Base-by-base conservation (phyloP, 306 rosid genomes). In the Citrullus amarus region DNA sequence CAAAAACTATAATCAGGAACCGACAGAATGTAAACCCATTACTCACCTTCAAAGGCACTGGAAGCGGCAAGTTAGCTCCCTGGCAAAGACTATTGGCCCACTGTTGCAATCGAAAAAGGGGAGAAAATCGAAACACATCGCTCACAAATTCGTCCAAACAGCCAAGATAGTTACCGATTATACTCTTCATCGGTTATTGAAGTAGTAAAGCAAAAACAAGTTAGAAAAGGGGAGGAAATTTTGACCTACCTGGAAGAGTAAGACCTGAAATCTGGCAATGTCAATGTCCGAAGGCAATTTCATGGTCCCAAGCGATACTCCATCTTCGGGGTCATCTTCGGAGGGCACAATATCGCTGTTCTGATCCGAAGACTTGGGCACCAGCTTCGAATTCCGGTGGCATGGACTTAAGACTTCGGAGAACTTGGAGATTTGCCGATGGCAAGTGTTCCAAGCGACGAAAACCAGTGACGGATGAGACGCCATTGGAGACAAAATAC, bases 31-130 rank as follows among this genome's bases (percentile, higher is more conserved):
- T 6, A 70, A 70, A 25, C 57, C 36, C 36, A 46, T 70, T 70
- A n/a, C 36, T 70, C 65, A 90, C 98, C 98, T 85, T 95, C 79
- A 95, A 83, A 79, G 98, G 98, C 80, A 82, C 74, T 3, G 94
- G 90, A 79, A 95, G 97, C 36, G 98, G 98, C 46, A 92, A 81
- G 85, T 79, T 92, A 22, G 98, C 97, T 83, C 98, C 98, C 81
- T 95, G 98, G 86, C 86, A 85, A 62, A 95, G 97, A 81, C 98
- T 89, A 71, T 92, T 92, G 30, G 93, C 98, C 97, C 97, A 92
- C 97, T 95, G 89, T 86, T 72, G 84, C 32, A 82, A 68, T 39
- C 51, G 36, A 32, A 32, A 32, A 32, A 32, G 36, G 36, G 36
- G 36, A 32, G 36, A 32, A 32, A 32, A 32, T 32, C 36, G 8